A percentile compares a stretch with the other conserved stretches of the same genome.
These are phyloP conservation scores for Hansenula anomala DNA, from an alignment of 1,139 yeast genomes.

Conservation along the genomic window DNA sequence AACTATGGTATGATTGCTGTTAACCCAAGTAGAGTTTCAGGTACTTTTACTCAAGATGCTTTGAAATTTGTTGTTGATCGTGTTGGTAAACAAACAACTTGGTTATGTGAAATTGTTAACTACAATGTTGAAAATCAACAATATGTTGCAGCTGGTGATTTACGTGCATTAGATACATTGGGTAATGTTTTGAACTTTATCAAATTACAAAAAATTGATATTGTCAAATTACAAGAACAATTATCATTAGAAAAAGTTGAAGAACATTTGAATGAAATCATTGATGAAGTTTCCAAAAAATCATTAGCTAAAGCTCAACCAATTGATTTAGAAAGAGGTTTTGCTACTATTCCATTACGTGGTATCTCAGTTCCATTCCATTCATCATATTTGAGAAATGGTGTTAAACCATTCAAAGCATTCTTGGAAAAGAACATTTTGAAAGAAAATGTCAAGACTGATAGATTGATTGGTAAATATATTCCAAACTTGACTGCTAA, in stretches of 20 bases:
- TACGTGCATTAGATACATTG: constrained; percentile 89
- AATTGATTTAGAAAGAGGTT: constrained; percentile 94
- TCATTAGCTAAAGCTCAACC: constrained; percentile 90
- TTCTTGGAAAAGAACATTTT: constrained; percentile 95
- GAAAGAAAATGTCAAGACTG: constrained; percentile 91
- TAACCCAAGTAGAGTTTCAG: constrained; percentile 88
- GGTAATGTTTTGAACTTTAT: constrained; percentile 90
- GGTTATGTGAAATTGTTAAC: constrained; percentile 97
- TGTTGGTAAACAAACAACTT: constrained; percentile 73
- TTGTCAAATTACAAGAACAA: constrained; percentile 78
- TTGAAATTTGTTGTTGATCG: constrained; percentile 92
- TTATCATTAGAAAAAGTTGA: constrained; percentile 85
- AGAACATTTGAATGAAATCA: constrained; percentile 82
- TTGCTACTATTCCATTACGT: constrained; percentile 95
- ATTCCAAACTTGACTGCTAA: constrained; percentile 98
- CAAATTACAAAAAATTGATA: constrained; percentile 90
- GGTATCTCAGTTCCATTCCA: constrained; percentile 99
- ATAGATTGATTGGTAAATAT: constrained; percentile 88
- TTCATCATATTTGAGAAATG: constrained; percentile 93
- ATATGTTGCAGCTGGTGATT: constrained; percentile 97
- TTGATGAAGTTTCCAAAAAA: constrained; percentile 76
- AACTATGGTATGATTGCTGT: constrained; percentile 99
- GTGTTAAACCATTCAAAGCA: constrained; percentile 98
- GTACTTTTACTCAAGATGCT: constrained; percentile 90
- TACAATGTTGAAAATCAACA: constrained; percentile 97